A percentile compares a stretch with the other conserved stretches of the same genome.
These are phyloP conservation scores for Globisporangium paddicum DNA, from an alignment of 352 stramenopile genomes.

Conservation along the genomic window DNA sequence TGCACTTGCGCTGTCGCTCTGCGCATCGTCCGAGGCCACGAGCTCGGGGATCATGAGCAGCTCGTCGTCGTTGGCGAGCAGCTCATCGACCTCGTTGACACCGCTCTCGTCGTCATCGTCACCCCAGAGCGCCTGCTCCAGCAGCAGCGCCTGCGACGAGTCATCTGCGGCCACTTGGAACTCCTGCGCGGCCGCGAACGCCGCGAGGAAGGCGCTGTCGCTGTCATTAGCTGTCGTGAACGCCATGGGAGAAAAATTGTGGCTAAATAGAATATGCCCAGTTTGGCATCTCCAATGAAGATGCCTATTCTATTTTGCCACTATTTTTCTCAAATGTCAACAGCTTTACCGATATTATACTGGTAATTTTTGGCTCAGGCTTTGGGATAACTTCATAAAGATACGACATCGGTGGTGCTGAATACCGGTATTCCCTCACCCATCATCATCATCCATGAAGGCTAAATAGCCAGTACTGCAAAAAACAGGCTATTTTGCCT, in stretches of 20 bases:
- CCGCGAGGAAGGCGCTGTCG: conserved; percentile 2
- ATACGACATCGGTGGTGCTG: too few species aligned
- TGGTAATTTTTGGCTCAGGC: too few species aligned
- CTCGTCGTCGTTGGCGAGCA: background rate
- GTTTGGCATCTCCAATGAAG: too few species aligned
- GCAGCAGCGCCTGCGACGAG: background rate
- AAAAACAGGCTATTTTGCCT: too few species aligned
- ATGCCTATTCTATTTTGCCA: too few species aligned
- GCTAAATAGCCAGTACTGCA: too few species aligned
- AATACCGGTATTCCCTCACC: too few species aligned
- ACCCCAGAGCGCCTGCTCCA: conserved; percentile 12
- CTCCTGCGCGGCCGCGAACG: conserved; percentile 1
- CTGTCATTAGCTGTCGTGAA: background rate
- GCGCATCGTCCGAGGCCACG: background rate
- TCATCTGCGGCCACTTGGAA: background rate
- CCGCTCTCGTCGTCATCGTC: conserved; percentile 1
- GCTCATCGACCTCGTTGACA: background rate
- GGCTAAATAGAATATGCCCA: too few species aligned
- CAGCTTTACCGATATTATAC: too few species aligned
- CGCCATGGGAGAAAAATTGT: conserved; percentile 3
- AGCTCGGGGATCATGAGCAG: background rate
- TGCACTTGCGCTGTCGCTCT: background rate
- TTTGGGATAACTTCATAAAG: too few species aligned
- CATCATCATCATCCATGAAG: too few species aligned
- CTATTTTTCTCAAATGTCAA: too few species aligned